Conservation (phyloP, 768 basidiomycete species). For the Polyporus arcularius region DNA sequence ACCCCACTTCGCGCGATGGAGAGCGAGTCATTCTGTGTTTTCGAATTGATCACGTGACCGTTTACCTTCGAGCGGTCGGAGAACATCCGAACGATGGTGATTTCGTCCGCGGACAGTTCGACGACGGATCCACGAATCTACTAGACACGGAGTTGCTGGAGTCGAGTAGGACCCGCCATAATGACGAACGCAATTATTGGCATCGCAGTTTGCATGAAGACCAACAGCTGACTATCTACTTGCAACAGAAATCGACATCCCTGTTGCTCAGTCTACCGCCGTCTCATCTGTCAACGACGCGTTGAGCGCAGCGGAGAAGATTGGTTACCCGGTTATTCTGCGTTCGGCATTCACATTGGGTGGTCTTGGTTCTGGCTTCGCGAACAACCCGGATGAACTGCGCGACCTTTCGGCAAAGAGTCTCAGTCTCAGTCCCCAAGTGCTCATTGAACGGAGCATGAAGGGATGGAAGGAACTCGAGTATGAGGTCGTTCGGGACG, state of each 20-base stretch:
- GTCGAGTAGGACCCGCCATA: too few species aligned
- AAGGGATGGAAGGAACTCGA: conserved; percentile 99
- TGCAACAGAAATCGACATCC: conserved; percentile 89
- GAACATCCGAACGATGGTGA: too few species aligned
- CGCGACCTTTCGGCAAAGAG: conserved; percentile 92
- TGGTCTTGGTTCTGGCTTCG: conserved; percentile 97
- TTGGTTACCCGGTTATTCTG: conserved; percentile 97
- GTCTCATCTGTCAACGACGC: conserved; percentile 96
- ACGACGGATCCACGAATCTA: too few species aligned
- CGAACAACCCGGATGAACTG: conserved; percentile 90
- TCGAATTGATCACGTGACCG: background rate
- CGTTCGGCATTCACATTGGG: conserved; percentile 97
- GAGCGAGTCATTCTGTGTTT: background rate
- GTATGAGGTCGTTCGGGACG: conserved; percentile 98
- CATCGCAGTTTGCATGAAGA: background rate
- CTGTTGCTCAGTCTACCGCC: conserved; percentile 92
- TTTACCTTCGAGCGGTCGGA: background rate
- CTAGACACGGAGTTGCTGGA: too few species aligned
- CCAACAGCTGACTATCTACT: background rate
- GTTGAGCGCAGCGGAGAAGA: conserved; percentile 83
- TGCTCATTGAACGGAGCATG: conserved; percentile 96
- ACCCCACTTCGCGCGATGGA: background rate
- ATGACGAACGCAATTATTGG: too few species aligned
- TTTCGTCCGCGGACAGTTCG: too few species aligned
- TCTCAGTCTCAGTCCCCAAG: conserved; percentile 89